Conservation (phyloP, 2,329 filamentous ascomycete species). For the Myotisia sp. region DNA sequence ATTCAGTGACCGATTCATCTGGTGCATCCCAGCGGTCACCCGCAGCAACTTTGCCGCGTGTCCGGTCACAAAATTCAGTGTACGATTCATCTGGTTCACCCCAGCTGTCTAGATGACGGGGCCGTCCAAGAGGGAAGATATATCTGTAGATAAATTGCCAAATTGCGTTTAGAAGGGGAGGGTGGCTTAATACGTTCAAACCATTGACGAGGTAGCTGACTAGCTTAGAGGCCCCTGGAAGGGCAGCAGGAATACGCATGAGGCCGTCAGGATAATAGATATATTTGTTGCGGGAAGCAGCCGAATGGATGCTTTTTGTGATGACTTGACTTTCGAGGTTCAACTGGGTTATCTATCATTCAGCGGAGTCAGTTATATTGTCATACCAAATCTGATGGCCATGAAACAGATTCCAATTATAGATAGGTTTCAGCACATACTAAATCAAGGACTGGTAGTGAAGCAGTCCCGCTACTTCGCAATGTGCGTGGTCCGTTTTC, state of each 20-base stretch:
- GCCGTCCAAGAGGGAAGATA: constrained; percentile 20
- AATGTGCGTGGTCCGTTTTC: constrained; percentile 75
- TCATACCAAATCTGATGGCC: no score
- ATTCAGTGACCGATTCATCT: constrained; percentile 61
- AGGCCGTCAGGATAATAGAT: constrained; percentile 81
- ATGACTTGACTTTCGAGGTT: constrained; percentile 44
- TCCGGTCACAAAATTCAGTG: constrained; percentile 46
- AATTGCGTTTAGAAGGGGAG: constrained; percentile 31
- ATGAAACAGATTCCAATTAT: not conserved
- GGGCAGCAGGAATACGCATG: constrained; percentile 44
- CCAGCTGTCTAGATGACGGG: constrained; percentile 38
- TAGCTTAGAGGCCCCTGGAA: constrained; percentile 15
- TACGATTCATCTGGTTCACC: constrained; percentile 52
- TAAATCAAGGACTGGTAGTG: constrained; percentile 34
- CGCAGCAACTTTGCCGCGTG: constrained; percentile 42
- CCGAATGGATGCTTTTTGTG: constrained; percentile 36
- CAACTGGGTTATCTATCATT: constrained; percentile 6
- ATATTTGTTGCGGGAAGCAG: constrained; percentile 52
- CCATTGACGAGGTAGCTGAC: constrained; percentile 20
- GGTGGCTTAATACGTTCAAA: constrained; percentile 35
- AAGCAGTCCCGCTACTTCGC: constrained; percentile 43
- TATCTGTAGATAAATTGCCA: no score
- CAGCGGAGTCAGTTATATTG: constrained; percentile 25
- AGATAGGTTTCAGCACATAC: not conserved
- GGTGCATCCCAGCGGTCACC: constrained; percentile 48